Percentiles rank a stretch among this genome's conserved stretches.
phyloP scores from a whole-genome alignment of 768 basidiomycete species.

The Russula sp. region DNA sequence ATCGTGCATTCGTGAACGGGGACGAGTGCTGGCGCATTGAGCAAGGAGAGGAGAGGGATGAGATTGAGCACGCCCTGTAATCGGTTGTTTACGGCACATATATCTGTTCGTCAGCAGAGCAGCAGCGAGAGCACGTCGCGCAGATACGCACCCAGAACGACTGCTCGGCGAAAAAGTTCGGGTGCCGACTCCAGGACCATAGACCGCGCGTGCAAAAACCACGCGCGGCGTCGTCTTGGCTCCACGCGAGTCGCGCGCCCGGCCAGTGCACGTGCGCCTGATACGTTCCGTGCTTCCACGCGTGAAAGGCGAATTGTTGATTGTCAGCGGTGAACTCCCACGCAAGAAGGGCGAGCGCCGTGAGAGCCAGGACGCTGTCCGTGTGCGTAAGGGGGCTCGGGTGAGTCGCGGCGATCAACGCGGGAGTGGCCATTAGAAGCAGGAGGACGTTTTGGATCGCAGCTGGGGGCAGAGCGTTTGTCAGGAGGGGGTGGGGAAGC shows the following conservation, averaged over 20 bases:
- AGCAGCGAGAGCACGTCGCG: background rate
- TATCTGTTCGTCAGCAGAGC: background rate
- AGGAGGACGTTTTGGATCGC: slow-evolving; percentile 76
- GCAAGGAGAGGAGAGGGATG: slow-evolving; percentile 50
- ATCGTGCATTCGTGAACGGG: slow-evolving; percentile 23
- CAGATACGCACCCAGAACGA: slow-evolving; percentile 57
- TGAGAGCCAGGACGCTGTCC: slow-evolving; percentile 53
- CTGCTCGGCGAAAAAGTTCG: slow-evolving; percentile 91
- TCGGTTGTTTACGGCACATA: background rate
- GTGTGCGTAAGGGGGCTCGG: slow-evolving; percentile 44
- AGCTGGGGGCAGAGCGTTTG: slow-evolving; percentile 32
- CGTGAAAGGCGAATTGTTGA: slow-evolving; percentile 82
- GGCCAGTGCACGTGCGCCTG: slow-evolving; percentile 40
- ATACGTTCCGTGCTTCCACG: slow-evolving; percentile 51
- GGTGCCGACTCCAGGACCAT: slow-evolving; percentile 85
- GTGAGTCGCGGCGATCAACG: slow-evolving; percentile 47
- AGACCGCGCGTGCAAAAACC: slow-evolving; percentile 83
- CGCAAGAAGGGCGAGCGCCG: slow-evolving; percentile 52
- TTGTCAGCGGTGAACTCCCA: slow-evolving; percentile 86
- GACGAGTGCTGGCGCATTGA: slow-evolving; percentile 9
- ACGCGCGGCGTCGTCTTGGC: slow-evolving; percentile 56
- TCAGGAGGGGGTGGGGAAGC: background rate
- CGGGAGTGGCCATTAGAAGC: slow-evolving; percentile 58
- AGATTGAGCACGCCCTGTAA: slow-evolving; percentile 59
- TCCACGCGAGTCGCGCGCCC: slow-evolving; percentile 60